These are phyloP conservation scores for Aspergillus glaucus DNA, from an alignment of 2,329 filamentous ascomycete genomes.

Conservation along the genomic window DNA sequence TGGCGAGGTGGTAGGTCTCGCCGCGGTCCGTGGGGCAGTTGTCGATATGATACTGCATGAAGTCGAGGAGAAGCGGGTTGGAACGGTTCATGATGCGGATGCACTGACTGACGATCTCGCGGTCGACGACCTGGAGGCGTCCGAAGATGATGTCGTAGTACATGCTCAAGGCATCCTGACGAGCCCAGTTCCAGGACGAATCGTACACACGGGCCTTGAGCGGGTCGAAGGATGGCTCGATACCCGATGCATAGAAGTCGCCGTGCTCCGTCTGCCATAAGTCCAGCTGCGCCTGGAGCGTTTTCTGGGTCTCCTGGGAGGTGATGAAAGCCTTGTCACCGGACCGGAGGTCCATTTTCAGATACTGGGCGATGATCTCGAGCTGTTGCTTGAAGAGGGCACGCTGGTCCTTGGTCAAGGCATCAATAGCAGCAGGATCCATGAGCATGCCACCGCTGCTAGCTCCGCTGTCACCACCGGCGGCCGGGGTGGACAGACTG, in stretches of 20 bases:
- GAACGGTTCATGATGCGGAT: conserved; percentile 99
- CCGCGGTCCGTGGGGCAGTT: conserved; percentile 95
- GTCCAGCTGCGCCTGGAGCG: conserved; percentile 88
- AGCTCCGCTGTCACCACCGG: conserved; percentile 65
- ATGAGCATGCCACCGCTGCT: conserved; percentile 92
- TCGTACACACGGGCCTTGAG: conserved; percentile 96
- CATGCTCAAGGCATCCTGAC: conserved; percentile 95
- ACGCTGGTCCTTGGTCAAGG: conserved; percentile 92
- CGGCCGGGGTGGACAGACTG: conserved; percentile 65
- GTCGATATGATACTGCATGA: conserved; percentile 99
- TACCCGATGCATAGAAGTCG: conserved; percentile 90
- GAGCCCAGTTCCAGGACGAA: conserved; percentile 98
- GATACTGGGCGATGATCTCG: conserved; percentile 86
- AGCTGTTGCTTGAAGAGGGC: conserved; percentile 97
- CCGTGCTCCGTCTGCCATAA: conserved; percentile 94
- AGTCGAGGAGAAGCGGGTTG: conserved; percentile 89
- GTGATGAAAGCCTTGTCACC: conserved; percentile 89
- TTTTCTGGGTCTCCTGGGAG: conserved; percentile 70
- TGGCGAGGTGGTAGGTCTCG: conserved; percentile 96
- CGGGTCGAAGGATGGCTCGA: conserved; percentile 86
- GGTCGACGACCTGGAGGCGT: conserved; percentile 82
- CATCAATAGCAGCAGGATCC: conserved; percentile 95
- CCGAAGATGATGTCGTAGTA: conserved; percentile 99
- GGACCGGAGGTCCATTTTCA: conserved; percentile 94
- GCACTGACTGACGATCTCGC: conserved; percentile 97